Conservation (phyloP, 2,329 filamentous ascomycete genomes). For the Calonectria pauciramosa region DNA sequence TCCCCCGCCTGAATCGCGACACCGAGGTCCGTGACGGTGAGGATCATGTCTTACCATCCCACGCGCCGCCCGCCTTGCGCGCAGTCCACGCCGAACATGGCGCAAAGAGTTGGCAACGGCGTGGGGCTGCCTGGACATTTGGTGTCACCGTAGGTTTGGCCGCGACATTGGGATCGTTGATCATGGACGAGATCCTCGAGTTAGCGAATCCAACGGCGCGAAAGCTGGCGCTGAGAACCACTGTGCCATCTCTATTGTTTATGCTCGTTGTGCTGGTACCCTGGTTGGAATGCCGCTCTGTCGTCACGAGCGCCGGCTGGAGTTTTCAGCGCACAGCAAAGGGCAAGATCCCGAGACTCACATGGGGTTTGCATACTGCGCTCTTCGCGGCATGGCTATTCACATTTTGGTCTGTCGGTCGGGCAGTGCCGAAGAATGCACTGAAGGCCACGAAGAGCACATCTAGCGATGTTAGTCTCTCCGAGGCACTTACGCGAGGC, state of each 20-base stretch:
- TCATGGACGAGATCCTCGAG: constrained; percentile 87
- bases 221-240: constrained; percentile 75
- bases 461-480: constrained; percentile 47
- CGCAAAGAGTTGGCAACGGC: constrained; percentile 63
- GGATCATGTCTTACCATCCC: constrained; percentile 72
- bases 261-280: constrained; percentile 83
- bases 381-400: constrained; percentile 79
- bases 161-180: constrained; percentile 82
- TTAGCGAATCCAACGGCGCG: constrained; percentile 77
- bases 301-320: constrained; percentile 71
- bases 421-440: constrained; percentile 65
- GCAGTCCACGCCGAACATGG: constrained; percentile 72
- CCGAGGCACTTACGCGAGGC: constrained; percentile 61
- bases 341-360: constrained; percentile 68
- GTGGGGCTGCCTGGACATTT: constrained; percentile 75
- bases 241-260: constrained; percentile 78
- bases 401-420: constrained; percentile 82
- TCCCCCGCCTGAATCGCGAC: constrained; percentile 76
- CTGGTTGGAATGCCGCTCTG: constrained; percentile 80
- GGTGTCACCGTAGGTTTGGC: constrained; percentile 83
- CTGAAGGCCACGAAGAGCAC: constrained; percentile 38
- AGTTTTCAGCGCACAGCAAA: constrained; percentile 71
- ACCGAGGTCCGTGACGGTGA: constrained; percentile 66
- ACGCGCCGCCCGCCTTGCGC: constrained; percentile 71
- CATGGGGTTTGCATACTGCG: constrained; percentile 74